Base-by-base conservation (phyloP, 2,329 filamentous ascomycete genomes). In the Fusarium globosum region DNA sequence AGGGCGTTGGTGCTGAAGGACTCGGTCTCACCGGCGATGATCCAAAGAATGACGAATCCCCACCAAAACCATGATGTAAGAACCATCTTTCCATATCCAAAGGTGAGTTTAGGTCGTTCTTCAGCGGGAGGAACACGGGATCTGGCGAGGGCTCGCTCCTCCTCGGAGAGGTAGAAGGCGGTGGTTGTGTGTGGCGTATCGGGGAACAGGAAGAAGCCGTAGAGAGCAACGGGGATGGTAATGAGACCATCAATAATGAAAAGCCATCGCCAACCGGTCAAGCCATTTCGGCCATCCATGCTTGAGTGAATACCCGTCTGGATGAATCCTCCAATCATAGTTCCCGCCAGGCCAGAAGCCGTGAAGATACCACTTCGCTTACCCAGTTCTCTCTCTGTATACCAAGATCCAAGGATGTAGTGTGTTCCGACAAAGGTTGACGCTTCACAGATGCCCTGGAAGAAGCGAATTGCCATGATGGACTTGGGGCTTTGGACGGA, bases 11-110 rank as follows among this genome's bases (percentile, higher is more conserved):
- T 86, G 59, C 88, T 89, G 79, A 93, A 94, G 0, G 90, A 92
- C 79, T 94, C 92, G 0, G 90, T 91, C 77, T 93, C 91, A 36
- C 91, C 91, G 0, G 91, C 91, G 45, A 94, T 89, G 71, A 92
- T 87, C 91, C 91, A 93, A 1, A 93, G 86, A 9, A 89, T 77
- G 4, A 90, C 86, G 73, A 93, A 93, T 2, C 89, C 90, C 84
- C 90, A 92, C 86, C 88, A 92, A 75, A 91, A 87, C 87, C 88
- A 91, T 0, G 88, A 90, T 0, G 83, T 82, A 15, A 92, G 83
- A 21, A 91, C 86, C 49, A 85, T 86, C 69, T 86, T 89, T 30
- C 86, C 73, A 72, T 92, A 91, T 4, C 74, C 68, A 62, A 85
- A 78, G 33, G 82, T 86, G 18, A 90, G 78, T 0, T 86, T 86